A percentile compares a stretch with the other conserved stretches of the same genome.
phyloP scores from a whole-genome alignment of 441 rosid genomes.

The Euphorbia celastroides region DNA sequence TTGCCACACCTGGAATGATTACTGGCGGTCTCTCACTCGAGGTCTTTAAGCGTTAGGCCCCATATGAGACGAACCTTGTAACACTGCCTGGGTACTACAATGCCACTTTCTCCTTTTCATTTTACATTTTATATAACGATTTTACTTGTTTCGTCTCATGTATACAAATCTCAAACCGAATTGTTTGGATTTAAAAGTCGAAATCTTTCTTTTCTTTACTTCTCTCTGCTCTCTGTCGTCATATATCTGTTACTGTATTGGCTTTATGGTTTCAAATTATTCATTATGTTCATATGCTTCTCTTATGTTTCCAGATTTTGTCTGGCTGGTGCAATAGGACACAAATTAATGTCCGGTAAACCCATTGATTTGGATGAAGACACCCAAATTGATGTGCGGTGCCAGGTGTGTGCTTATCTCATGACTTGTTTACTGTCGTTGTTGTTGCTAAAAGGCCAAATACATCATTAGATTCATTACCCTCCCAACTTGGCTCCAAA shows the following conservation, averaged over 20 bases:
- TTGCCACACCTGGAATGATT: constrained; percentile 98
- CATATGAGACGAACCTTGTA: constrained; percentile 70
- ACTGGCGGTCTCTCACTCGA: constrained; percentile 93
- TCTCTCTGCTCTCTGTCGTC: too few species aligned
- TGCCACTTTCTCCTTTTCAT: constrained; percentile 9
- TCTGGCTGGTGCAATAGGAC: constrained; percentile 90
- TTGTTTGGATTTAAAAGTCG: neutral
- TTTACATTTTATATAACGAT: neutral
- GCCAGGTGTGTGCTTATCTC: constrained; percentile 54
- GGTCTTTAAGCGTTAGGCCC: constrained; percentile 96
- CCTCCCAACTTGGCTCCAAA: too few species aligned
- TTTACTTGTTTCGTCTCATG: neutral
- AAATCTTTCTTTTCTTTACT: neutral
- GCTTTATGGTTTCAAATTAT: neutral
- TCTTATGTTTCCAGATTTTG: constrained; percentile 49
- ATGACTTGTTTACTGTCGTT: neutral
- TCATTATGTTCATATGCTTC: too few species aligned
- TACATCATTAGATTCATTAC: too few species aligned
- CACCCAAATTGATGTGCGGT: constrained; percentile 76
- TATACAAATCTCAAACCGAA: neutral
- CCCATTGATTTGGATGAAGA: constrained; percentile 78
- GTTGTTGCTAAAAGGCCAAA: neutral
- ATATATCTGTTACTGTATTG: too few species aligned
- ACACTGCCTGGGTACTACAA: constrained; percentile 77
- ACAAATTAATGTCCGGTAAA: constrained; percentile 83